Evolutionary conservation across 345 rosid species (phyloP).

Genomic region (Populus tremula): DNA sequence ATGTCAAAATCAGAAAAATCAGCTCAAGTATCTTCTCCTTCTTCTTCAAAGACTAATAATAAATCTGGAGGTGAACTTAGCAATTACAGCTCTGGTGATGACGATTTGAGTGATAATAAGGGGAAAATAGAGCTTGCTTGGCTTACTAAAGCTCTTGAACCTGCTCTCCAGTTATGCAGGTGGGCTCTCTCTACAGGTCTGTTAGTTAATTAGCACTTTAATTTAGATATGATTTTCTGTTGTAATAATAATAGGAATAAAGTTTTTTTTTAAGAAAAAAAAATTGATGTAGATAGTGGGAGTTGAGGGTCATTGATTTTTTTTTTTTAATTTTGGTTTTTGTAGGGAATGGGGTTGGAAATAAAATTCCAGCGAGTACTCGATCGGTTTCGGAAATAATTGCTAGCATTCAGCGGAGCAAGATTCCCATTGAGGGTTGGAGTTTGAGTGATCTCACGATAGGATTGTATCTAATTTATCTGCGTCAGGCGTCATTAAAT

Average conservation of each 20-base stretch:
- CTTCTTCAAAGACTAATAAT: constrained; percentile 28
- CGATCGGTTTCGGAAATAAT: constrained; percentile 76
- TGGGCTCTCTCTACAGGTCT: constrained; percentile 77
- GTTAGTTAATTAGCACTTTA: constrained; percentile 8
- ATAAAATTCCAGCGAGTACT: constrained; percentile 44
- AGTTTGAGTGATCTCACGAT: constrained; percentile 87
- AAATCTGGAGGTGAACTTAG: constrained; percentile 24
- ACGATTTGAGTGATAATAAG: constrained; percentile 45
- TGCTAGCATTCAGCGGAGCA: constrained; percentile 84
- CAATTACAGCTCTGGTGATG: constrained; percentile 48
- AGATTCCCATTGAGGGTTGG: constrained; percentile 87
- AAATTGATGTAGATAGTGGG: neutral
- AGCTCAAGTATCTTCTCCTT: constrained; percentile 19
- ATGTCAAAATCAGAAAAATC: constrained; percentile 38
- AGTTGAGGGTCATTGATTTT: constrained; percentile 1
- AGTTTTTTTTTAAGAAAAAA: no score
- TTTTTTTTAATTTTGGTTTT: constrained; percentile 4
- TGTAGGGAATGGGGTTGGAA: constrained; percentile 50
- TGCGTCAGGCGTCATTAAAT: constrained; percentile 72
- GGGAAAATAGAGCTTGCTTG: constrained; percentile 77
- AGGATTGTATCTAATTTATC: constrained; percentile 87
- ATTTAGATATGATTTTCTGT: neutral
- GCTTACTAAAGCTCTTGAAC: constrained; percentile 76
- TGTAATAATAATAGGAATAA: neutral
- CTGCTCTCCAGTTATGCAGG: constrained; percentile 70